Percentiles rank a stretch among this genome's conserved stretches.
Evolutionary conservation across 2,329 filamentous ascomycete genomes (phyloP).

Genomic region (Cyphellophora europaea): DNA sequence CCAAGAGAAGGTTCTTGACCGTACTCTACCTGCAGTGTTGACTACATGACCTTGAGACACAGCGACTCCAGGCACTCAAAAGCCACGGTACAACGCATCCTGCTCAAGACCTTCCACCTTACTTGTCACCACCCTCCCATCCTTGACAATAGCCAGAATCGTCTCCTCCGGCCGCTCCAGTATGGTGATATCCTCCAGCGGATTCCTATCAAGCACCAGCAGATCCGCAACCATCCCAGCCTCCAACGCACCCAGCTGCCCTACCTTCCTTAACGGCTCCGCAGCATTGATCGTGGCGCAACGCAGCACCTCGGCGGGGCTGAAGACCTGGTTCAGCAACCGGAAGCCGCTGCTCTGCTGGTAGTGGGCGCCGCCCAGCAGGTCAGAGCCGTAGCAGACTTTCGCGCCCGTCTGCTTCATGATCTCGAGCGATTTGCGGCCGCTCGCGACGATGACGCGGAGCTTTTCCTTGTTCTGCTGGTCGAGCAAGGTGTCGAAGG

Average conservation of each 20-base stretch:
- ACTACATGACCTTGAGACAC: too few relatives aligned
- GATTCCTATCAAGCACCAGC: constrained; percentile 43
- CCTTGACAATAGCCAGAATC: constrained; percentile 45
- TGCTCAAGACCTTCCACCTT: too few relatives aligned
- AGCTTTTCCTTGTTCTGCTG: constrained; percentile 40
- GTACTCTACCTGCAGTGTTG: too few relatives aligned
- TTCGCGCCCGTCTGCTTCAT: constrained; percentile 43
- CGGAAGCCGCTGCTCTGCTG: constrained; percentile 43
- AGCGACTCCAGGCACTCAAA: too few relatives aligned
- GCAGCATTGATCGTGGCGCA: constrained; percentile 46
- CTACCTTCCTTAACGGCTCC: constrained; percentile 36
- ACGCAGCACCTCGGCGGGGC: constrained; percentile 34
- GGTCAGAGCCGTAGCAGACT: constrained; percentile 48
- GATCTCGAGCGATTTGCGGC: constrained; percentile 38
- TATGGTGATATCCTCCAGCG: constrained; percentile 44
- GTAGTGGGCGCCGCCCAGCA: constrained; percentile 39
- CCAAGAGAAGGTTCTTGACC: too few relatives aligned
- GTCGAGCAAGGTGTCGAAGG: constrained; percentile 34
- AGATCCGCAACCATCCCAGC: constrained; percentile 44
- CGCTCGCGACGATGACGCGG: constrained; percentile 36
- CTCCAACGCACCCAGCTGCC: constrained; percentile 40
- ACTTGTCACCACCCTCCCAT: constrained; percentile 41
- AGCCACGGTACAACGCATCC: too few relatives aligned
- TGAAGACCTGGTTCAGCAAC: constrained; percentile 34
- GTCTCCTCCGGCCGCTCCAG: constrained; percentile 37